Conservation (phyloP, 2,329 filamentous ascomycete species). For the Talaromyces sp. region DNA sequence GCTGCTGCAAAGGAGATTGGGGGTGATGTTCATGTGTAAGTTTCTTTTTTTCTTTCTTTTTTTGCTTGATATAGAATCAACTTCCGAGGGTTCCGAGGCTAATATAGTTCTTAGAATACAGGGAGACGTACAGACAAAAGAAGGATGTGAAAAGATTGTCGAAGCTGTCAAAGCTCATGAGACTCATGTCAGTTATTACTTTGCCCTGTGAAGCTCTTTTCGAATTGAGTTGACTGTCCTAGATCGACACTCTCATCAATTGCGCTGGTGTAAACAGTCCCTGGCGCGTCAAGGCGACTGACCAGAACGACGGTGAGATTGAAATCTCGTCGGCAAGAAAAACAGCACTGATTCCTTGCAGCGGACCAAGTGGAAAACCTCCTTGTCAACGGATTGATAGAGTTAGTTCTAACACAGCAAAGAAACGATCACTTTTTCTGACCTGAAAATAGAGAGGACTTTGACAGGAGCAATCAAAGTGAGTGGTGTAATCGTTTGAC, state of each 20-base stretch:
- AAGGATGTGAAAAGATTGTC: conserved; percentile 19
- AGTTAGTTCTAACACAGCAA: conserved; percentile 1
- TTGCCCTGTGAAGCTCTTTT: background rate
- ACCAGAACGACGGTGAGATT: conserved; percentile 10
- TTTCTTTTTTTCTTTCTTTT: background rate
- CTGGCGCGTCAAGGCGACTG: conserved; percentile 4
- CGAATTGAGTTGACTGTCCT: background rate
- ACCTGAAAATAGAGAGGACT: conserved; percentile 3
- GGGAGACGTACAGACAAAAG: conserved; percentile 22
- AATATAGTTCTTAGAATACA: conserved; percentile 14
- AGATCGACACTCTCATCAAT: conserved; percentile 21
- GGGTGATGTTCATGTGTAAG: conserved; percentile 6
- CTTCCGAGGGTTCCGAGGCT: background rate
- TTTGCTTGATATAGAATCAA: background rate
- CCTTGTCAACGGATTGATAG: conserved; percentile 8
- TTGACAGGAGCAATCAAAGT: conserved; percentile 8
- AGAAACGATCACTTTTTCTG: background rate
- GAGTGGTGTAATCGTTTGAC: background rate
- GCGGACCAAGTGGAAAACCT: conserved; percentile 13
- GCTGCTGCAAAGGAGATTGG: conserved; percentile 11
- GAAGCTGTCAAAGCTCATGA: conserved; percentile 18
- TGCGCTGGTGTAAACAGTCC: conserved; percentile 19
- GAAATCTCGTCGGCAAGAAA: background rate
- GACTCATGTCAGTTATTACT: conserved; percentile 12
- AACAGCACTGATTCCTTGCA: background rate